These are phyloP conservation scores for Cercospora brassicicola DNA, from an alignment of 2,329 filamentous ascomycete genomes.

Conservation along the genomic window DNA sequence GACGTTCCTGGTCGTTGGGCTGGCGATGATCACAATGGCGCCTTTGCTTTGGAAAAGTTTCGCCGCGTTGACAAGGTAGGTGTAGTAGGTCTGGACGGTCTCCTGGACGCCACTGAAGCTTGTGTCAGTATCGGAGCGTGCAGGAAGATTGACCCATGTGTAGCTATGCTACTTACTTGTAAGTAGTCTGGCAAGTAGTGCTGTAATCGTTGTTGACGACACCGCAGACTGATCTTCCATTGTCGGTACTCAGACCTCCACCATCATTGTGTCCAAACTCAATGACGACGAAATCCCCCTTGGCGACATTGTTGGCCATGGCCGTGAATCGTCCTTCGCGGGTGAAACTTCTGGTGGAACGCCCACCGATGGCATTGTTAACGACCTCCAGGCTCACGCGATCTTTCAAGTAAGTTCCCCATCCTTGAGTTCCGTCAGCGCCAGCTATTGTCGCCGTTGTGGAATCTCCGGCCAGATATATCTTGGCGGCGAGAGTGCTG, in stretches of 20 bases:
- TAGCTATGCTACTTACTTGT: constrained; percentile 17
- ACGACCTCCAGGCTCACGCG: constrained; percentile 54
- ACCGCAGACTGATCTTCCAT: constrained; percentile 60
- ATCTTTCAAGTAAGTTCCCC: constrained; percentile 61
- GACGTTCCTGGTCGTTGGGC: constrained; percentile 62
- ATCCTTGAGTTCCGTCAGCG: constrained; percentile 51
- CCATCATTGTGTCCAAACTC: constrained; percentile 75
- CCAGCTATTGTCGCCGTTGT: constrained; percentile 55
- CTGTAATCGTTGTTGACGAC: constrained; percentile 55
- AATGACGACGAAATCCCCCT: constrained; percentile 67
- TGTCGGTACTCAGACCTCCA: constrained; percentile 59
- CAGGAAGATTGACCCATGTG: not conserved
- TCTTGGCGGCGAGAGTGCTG: constrained; percentile 36
- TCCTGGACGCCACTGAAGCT: constrained; percentile 40
- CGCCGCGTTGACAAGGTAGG: constrained; percentile 61
- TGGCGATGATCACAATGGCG: constrained; percentile 60
- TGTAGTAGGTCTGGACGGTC: constrained; percentile 61
- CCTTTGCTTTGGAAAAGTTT: constrained; percentile 57
- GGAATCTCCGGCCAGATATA: constrained; percentile 62
- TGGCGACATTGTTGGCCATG: constrained; percentile 54
- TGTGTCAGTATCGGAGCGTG: not conserved
- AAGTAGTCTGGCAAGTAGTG: constrained; percentile 44
- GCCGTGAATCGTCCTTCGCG: constrained; percentile 64
- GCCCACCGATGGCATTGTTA: constrained; percentile 66
- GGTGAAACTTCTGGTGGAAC: constrained; percentile 65